These are phyloP conservation scores for Saxophila tyrrhenica DNA, from an alignment of 495 filamentous ascomycete genomes.

Conservation along the genomic window DNA sequence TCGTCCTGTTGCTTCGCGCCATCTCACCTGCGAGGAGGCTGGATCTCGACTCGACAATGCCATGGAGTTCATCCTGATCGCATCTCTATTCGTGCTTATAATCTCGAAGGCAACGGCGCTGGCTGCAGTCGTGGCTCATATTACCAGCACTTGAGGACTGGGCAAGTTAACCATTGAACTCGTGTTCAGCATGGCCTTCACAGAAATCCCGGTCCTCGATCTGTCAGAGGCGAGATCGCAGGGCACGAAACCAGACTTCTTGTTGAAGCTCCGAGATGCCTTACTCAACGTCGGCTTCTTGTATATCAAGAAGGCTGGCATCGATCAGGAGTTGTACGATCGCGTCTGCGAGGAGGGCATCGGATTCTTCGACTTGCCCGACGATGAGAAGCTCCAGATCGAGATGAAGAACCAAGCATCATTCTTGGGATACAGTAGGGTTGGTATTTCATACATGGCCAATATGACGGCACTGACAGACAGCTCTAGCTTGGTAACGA, in stretches of 20 bases:
- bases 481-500: conserved; percentile 30
- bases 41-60: too few species aligned
- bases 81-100: neutral
- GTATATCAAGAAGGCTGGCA: conserved; percentile 76
- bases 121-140: neutral
- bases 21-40: too few species aligned
- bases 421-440: conserved; percentile 32
- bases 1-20: neutral
- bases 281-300: conserved; percentile 88
- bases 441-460: conserved; percentile 7
- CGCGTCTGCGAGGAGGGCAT: conserved; percentile 58
- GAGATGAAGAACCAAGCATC: conserved; percentile 71
- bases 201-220: conserved; percentile 69
- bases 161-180: neutral
- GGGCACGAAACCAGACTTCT: conserved; percentile 62
- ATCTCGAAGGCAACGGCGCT: neutral
- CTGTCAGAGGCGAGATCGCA: conserved; percentile 51
- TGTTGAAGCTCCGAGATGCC: conserved; percentile 61
- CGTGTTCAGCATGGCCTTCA: conserved; percentile 41
- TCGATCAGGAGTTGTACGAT: conserved; percentile 52
- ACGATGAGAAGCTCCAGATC: conserved; percentile 68
- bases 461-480: neutral
- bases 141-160: neutral
- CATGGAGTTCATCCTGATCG: conserved; percentile 1
- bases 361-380: conserved; percentile 70